Evolutionary conservation across 495 filamentous ascomycete species (phyloP).

Genomic region (Letharia lupina): DNA sequence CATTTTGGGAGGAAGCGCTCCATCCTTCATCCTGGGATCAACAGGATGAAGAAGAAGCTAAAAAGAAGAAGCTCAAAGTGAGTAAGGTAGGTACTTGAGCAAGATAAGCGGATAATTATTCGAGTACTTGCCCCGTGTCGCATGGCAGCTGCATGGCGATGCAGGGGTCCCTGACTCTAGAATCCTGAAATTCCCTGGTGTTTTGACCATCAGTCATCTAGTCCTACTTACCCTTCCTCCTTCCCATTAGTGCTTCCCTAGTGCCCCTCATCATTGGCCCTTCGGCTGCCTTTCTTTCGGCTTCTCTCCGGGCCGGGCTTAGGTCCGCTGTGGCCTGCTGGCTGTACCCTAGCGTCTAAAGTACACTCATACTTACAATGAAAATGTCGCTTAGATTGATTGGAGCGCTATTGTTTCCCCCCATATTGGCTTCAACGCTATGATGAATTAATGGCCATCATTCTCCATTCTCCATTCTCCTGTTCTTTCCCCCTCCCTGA

Average conservation of each 20-base stretch:
- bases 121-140: neutral
- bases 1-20: too few relatives aligned
- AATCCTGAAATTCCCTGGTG: too few relatives aligned
- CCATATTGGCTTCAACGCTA: neutral
- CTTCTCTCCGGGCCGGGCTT: neutral
- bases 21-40: too few relatives aligned
- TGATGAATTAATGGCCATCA: neutral
- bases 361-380: too few relatives aligned
- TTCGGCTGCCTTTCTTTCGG: too few relatives aligned
- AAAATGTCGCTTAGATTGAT: neutral
- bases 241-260: too few relatives aligned
- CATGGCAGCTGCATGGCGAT: neutral
- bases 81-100: neutral
- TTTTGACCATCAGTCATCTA: too few relatives aligned
- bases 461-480: neutral
- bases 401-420: neutral
- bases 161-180: neutral
- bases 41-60: neutral
- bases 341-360: neutral
- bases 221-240: too few relatives aligned
- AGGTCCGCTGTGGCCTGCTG: neutral
- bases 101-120: neutral
- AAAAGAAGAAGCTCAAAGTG: neutral
- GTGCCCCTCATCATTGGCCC: neutral
- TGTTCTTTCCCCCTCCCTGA: neutral